Percentiles rank a stretch among this genome's conserved stretches.
Evolutionary conservation across 2,329 filamentous ascomycete species (phyloP).

Genomic region (Scorias spongiosa): DNA sequence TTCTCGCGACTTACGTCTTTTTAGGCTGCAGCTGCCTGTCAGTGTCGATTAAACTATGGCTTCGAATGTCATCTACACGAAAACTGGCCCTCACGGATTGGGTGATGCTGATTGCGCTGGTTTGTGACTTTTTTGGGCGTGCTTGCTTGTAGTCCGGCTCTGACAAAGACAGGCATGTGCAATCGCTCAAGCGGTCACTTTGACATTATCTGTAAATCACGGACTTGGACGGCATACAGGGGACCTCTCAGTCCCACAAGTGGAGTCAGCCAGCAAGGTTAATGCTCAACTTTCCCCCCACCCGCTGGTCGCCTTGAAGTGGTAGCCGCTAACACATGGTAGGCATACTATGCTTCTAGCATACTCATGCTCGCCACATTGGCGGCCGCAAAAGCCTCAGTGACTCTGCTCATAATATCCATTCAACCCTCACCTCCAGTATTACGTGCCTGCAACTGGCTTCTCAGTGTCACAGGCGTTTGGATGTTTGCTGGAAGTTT

Average conservation of each 20-base stretch:
- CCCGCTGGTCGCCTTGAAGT: too few relatives aligned
- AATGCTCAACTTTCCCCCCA: too few relatives aligned
- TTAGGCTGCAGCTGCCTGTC: neutral
- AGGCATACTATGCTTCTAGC: neutral
- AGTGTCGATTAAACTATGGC: neutral
- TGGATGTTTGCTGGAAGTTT: conserved; percentile 1
- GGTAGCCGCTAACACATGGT: neutral
- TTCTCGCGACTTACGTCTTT: neutral
- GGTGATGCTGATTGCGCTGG: neutral
- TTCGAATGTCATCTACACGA: neutral
- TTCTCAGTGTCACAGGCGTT: neutral
- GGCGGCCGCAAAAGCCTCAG: neutral
- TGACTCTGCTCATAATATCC: neutral
- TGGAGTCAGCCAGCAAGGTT: neutral
- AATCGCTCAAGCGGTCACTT: neutral
- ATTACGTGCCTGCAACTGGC: neutral
- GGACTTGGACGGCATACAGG: neutral
- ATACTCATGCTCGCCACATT: neutral
- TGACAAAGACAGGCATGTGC: neutral
- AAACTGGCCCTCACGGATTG: neutral
- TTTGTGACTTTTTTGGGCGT: neutral
- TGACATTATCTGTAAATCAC: neutral
- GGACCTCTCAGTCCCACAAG: neutral
- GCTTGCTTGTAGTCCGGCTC: neutral
- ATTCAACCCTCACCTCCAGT: neutral